A percentile compares a stretch with the other conserved stretches of the same genome.
phyloP scores from a whole-genome alignment of 768 basidiomycete species.

The Lactarius psammicola region DNA sequence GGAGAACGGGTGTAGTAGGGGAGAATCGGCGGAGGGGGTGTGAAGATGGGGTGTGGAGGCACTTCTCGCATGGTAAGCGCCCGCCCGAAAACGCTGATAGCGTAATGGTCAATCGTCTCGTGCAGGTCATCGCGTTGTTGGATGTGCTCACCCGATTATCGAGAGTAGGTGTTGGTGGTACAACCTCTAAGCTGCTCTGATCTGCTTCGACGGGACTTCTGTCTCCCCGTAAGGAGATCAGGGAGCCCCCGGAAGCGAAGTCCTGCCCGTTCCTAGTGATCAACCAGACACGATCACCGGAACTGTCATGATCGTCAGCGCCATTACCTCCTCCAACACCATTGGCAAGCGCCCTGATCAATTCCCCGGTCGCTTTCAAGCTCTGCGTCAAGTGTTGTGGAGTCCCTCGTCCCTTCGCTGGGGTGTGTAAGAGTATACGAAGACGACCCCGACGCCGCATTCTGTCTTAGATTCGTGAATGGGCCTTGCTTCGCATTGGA shows the following conservation, averaged over 20 bases:
- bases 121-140: not conserved
- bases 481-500: not conserved
- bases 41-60: conserved; percentile 16
- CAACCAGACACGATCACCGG: conserved; percentile 8
- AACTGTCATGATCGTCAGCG: not conserved
- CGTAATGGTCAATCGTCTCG: not conserved
- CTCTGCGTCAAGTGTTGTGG: not conserved
- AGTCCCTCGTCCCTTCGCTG: conserved; percentile 1
- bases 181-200: conserved; percentile 21
- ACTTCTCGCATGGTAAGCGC: conserved; percentile 15
- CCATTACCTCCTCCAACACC: not conserved
- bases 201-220: not conserved
- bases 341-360: not conserved
- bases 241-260: not conserved
- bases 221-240: not conserved
- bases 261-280: conserved; percentile 22
- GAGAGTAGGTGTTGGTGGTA: conserved; percentile 18
- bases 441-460: not conserved
- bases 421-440: not conserved
- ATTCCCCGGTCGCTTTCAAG: not conserved
- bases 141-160: conserved; percentile 5
- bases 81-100: not conserved
- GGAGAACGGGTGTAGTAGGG: not conserved
- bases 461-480: not conserved
- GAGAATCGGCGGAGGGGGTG: not conserved